Base-by-base conservation (phyloP, 164 flowering plant species). In the Tetrastigma voinierianum region DNA sequence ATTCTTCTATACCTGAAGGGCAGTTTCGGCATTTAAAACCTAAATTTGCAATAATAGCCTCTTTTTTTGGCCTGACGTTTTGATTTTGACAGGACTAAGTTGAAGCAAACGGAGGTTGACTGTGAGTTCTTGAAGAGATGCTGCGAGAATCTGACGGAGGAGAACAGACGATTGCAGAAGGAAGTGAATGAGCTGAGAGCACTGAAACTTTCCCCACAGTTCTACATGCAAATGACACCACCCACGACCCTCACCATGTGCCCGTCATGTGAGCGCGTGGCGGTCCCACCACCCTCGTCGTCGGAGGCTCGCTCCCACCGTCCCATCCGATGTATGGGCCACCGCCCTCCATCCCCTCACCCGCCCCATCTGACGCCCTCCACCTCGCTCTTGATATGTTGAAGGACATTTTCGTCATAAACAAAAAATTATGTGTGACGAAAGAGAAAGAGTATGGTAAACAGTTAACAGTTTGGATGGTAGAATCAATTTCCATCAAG, bases 101-200 rank as follows among this genome's bases (percentile, higher is more conserved):
- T 88, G 84, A 90, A 90, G 84, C 96, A 90, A 66, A 90, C 96
- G 0, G 96, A 90, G 66, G 96, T 88, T 40, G 96, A 90, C 67
- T 88, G 96, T 46, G 96, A 90, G 79, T 86, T 75, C 66, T 59
- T 90, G 56, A 88, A 88, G 81, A 75, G 93, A 59, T 88, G 93
- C 75, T 88, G 91, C 46, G 96, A 90, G 78, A 88, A 79, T 61
- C 78, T 90, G 65, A 86, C 90, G 64, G 96, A 90, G 64, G 90
- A 87, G 69, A 85, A 88, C 80, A 64, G 93, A 61, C 81, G 93
- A 70, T 69, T 90, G 70, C 91, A 85, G 65, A 90, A 88, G 61
- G 96, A 90, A 67, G 89, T 88, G 23, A 85, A 80, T 72, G 93
- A 90, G 76, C 85, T 90, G 72, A 70, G 93, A 62, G 87, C 96